These are phyloP conservation scores for Trichosporon asahii DNA, from an alignment of 1,284 basidiomycete genomes.

Conservation along the genomic window DNA sequence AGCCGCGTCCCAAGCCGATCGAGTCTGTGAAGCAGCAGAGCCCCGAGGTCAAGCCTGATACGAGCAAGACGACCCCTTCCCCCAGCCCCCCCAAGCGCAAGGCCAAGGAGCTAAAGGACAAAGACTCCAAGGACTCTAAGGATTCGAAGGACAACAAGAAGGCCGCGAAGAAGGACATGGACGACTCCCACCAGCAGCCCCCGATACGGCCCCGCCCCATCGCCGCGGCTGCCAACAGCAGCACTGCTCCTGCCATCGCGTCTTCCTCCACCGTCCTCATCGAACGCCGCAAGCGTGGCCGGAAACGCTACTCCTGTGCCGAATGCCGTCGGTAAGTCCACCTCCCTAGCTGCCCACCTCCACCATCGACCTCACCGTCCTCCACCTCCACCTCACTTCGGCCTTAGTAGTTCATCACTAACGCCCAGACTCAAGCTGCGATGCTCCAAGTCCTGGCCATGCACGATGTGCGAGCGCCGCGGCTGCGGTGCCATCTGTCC, in stretches of 20 bases:
- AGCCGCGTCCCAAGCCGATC: background rate
- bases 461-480: conserved; percentile 23
- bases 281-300: conserved; percentile 16
- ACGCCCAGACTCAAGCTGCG: conserved; percentile 23
- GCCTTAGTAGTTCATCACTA: background rate
- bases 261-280: conserved; percentile 11
- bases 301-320: conserved; percentile 23
- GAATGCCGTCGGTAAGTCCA: conserved; percentile 23
- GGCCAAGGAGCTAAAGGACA: background rate
- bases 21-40: background rate
- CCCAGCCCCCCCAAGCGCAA: background rate
- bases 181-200: conserved; percentile 3
- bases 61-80: background rate
- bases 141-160: background rate
- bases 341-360: background rate
- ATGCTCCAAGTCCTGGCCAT: conserved; percentile 25
- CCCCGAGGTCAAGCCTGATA: background rate
- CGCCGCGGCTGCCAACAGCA: background rate
- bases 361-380: too few relatives aligned
- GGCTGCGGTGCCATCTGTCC: conserved; percentile 21
- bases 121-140: background rate
- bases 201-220: conserved; percentile 4
- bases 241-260: background rate
- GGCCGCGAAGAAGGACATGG: background rate
- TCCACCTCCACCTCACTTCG: background rate